Evolutionary conservation across 805 yeast genomes (phyloP).

Genomic region (Phaffomyces opuntiae): DNA sequence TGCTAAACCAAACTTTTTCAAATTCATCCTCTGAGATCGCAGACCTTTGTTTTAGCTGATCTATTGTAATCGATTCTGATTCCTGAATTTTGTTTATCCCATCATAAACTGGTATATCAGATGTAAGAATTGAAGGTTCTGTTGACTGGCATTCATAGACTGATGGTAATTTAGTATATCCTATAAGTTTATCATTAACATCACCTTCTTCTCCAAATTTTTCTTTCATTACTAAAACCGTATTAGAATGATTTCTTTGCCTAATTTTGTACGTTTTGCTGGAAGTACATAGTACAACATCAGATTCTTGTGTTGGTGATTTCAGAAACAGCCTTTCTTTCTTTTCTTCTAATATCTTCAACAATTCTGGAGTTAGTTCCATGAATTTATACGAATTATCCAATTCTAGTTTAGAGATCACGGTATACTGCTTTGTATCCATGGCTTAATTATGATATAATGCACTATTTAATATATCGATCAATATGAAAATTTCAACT

Average conservation of each 20-base stretch:
- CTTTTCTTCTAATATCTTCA: constrained; percentile 28
- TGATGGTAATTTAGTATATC: constrained; percentile 27
- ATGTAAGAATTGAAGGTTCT: constrained; percentile 27
- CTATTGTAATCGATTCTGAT: constrained; percentile 9
- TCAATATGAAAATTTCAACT: too few species aligned
- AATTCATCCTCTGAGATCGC: constrained; percentile 55
- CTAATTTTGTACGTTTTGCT: constrained; percentile 55
- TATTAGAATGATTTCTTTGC: constrained; percentile 83
- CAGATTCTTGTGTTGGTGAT: constrained; percentile 26
- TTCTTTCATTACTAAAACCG: constrained; percentile 48
- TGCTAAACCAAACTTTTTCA: constrained; percentile 39
- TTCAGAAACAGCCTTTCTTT: constrained; percentile 22
- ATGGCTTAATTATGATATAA: not conserved
- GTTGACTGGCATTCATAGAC: constrained; percentile 32
- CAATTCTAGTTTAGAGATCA: constrained; percentile 10
- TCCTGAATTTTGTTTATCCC: constrained; percentile 21
- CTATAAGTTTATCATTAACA: constrained; percentile 23
- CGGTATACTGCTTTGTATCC: not conserved
- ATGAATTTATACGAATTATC: constrained; percentile 38
- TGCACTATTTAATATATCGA: not conserved
- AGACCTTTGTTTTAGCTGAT: constrained; percentile 34
- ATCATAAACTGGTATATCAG: constrained; percentile 30
- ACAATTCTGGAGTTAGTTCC: constrained; percentile 45
- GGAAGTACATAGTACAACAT: constrained; percentile 56
- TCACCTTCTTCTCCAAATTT: constrained; percentile 18